These are phyloP conservation scores for Penicillium brevicompactum DNA, from an alignment of 2,329 filamentous ascomycete genomes.

Conservation along the genomic window DNA sequence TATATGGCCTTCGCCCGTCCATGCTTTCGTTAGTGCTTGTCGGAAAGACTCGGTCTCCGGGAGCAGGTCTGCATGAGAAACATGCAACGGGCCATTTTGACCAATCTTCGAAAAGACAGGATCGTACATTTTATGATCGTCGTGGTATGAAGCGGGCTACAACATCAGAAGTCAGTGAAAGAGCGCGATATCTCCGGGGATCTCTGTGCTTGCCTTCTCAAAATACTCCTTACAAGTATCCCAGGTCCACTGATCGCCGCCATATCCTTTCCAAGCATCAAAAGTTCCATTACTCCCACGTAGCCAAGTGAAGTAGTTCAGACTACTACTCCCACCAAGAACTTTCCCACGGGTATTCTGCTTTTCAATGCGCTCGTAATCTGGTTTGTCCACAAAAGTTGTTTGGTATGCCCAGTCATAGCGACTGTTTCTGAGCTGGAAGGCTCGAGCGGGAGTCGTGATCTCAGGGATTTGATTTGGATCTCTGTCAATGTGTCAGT, in stretches of 20 bases:
- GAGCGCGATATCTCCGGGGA: neutral
- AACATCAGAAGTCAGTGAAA: neutral
- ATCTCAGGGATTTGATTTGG: constrained; percentile 54
- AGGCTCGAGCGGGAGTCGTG: constrained; percentile 56
- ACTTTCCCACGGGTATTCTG: constrained; percentile 62
- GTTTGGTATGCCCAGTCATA: constrained; percentile 66
- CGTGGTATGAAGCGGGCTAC: neutral
- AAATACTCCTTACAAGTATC: constrained; percentile 32
- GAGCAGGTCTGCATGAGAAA: constrained; percentile 56
- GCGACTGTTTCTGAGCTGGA: constrained; percentile 57
- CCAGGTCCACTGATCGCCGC: constrained; percentile 55
- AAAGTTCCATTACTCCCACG: constrained; percentile 59
- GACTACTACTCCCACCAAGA: constrained; percentile 57
- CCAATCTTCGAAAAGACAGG: constrained; percentile 29
- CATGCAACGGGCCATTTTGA: constrained; percentile 51
- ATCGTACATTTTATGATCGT: neutral
- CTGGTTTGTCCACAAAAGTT: constrained; percentile 57
- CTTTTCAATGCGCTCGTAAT: constrained; percentile 64
- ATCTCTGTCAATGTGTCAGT: constrained; percentile 22
- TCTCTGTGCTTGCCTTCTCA: constrained; percentile 37
- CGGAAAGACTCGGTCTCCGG: constrained; percentile 53
- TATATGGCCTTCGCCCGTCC: constrained; percentile 54
- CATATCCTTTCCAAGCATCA: constrained; percentile 49
- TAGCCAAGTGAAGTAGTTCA: constrained; percentile 67
- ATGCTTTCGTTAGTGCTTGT: constrained; percentile 47